Conservation (phyloP, 2,329 filamentous ascomycete genomes). For the Cladosporium oxysporum region DNA sequence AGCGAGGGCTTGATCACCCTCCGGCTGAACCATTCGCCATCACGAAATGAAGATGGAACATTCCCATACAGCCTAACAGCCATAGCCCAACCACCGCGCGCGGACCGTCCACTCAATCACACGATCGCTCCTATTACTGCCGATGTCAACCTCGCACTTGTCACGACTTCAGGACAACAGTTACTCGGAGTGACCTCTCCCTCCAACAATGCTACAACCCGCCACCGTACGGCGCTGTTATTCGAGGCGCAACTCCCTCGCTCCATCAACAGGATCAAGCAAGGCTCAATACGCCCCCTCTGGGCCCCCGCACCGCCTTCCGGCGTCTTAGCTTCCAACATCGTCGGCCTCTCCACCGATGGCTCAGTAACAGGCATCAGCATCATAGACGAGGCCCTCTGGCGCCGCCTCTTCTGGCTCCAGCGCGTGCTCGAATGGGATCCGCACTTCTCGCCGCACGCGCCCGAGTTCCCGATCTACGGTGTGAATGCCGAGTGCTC, state of each 20-base stretch:
- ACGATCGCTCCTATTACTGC: slow-evolving; percentile 19
- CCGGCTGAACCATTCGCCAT: slow-evolving; percentile 38
- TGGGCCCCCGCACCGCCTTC: slow-evolving; percentile 39
- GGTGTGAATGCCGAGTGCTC: slow-evolving; percentile 8
- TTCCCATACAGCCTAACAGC: slow-evolving; percentile 32
- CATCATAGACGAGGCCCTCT: slow-evolving; percentile 62
- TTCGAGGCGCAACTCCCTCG: slow-evolving; percentile 47
- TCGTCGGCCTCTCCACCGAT: slow-evolving; percentile 54
- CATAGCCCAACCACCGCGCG: slow-evolving; percentile 29
- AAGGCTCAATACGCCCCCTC: slow-evolving; percentile 47
- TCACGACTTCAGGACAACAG: slow-evolving; percentile 29
- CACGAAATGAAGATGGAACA: slow-evolving; percentile 38
- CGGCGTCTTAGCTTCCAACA: slow-evolving; percentile 48
- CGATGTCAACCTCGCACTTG: slow-evolving; percentile 23
- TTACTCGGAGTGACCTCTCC: slow-evolving; percentile 32
- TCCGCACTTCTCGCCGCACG: slow-evolving; percentile 35
- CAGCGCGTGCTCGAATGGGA: slow-evolving; percentile 60
- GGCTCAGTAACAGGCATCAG: slow-evolving; percentile 61
- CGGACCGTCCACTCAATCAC: slow-evolving; percentile 29
- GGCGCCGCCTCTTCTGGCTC: slow-evolving; percentile 70
- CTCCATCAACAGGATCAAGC: slow-evolving; percentile 51
- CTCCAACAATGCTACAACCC: not conserved
- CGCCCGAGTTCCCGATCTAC: slow-evolving; percentile 23
- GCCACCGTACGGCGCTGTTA: slow-evolving; percentile 25
- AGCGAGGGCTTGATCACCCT: slow-evolving; percentile 56